phyloP scores from a whole-genome alignment of 208 protist genomes.

The Lotmaria passim region DNA sequence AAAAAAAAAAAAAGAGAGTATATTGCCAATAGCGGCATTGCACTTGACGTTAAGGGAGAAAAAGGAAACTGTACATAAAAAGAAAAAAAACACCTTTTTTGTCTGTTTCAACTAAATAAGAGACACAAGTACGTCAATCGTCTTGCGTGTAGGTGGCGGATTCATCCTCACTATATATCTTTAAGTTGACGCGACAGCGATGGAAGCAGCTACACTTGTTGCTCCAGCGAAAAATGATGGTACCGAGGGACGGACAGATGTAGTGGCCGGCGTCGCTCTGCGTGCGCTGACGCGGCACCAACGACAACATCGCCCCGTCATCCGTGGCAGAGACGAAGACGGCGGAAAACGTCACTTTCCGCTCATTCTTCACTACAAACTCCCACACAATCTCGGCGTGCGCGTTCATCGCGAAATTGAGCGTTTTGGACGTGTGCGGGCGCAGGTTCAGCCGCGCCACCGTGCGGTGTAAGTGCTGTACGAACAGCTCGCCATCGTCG shows the following conservation, averaged over 20 bases:
- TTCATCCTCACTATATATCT: slow-evolving; percentile 40
- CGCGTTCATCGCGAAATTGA: slow-evolving; percentile 41
- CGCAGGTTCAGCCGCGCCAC: slow-evolving; percentile 34
- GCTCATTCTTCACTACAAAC: slow-evolving; percentile 45
- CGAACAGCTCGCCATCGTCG: not conserved
- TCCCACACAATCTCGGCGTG: slow-evolving; percentile 70
- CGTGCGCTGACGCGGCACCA: slow-evolving; percentile 28
- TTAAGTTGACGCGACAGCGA: slow-evolving; percentile 36
- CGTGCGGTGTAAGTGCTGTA: slow-evolving; percentile 22
- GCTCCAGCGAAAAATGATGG: slow-evolving; percentile 66
- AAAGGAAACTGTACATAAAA: too few relatives aligned
- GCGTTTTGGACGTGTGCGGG: slow-evolving; percentile 31
- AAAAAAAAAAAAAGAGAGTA: too few relatives aligned
- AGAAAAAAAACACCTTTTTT: too few relatives aligned
- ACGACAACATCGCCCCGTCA: slow-evolving; percentile 38
- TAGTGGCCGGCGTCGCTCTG: slow-evolving; percentile 62
- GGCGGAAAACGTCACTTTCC: slow-evolving; percentile 49
- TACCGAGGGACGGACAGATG: slow-evolving; percentile 41
- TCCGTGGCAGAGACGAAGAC: slow-evolving; percentile 45
- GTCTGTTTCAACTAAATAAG: too few relatives aligned
- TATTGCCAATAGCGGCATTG: too few relatives aligned
- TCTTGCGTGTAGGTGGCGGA: not conserved
- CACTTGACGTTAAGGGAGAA: too few relatives aligned
- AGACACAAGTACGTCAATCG: not conserved
- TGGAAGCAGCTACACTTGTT: slow-evolving; percentile 41